phyloP scores from a whole-genome alignment of 441 rosid genomes.

The Brassica balearica region DNA sequence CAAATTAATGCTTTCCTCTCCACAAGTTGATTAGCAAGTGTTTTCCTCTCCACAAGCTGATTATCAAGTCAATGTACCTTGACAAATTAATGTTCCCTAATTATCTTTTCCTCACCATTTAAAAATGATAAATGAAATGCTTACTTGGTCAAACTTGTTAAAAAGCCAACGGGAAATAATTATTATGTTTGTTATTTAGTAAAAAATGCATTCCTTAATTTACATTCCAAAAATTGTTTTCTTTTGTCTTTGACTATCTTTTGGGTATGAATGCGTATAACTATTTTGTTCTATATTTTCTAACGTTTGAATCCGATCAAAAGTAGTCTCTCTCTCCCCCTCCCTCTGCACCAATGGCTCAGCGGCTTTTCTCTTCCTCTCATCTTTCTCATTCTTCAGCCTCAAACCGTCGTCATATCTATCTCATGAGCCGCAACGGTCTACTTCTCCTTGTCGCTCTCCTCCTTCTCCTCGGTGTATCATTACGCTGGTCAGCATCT shows the following conservation, averaged over 20 bases:
- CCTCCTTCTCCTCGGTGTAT: conserved; percentile 65
- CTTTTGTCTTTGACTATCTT: background rate
- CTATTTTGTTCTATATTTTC: background rate
- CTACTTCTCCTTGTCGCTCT: conserved; percentile 51
- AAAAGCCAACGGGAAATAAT: background rate
- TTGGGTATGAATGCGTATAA: too few species aligned
- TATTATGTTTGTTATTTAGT: too few species aligned
- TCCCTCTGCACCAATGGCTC: background rate
- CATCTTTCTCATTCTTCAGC: background rate
- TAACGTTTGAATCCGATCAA: background rate
- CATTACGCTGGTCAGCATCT: conserved; percentile 63
- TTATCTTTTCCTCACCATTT: background rate
- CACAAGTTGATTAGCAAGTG: too few species aligned
- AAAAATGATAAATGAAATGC: background rate
- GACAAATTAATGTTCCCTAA: background rate
- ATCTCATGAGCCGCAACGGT: conserved; percentile 57
- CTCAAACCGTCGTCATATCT: conserved; percentile 39
- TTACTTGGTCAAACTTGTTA: background rate
- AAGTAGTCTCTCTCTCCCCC: background rate
- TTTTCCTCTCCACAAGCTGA: too few species aligned
- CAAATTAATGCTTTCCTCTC: too few species aligned
- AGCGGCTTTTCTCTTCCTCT: background rate
- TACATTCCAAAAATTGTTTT: too few species aligned
- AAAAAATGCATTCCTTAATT: too few species aligned
- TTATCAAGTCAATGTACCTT: background rate